phyloP scores from a whole-genome alignment of 1,139 yeast genomes.

The Scheffersomyces segobiensis region DNA sequence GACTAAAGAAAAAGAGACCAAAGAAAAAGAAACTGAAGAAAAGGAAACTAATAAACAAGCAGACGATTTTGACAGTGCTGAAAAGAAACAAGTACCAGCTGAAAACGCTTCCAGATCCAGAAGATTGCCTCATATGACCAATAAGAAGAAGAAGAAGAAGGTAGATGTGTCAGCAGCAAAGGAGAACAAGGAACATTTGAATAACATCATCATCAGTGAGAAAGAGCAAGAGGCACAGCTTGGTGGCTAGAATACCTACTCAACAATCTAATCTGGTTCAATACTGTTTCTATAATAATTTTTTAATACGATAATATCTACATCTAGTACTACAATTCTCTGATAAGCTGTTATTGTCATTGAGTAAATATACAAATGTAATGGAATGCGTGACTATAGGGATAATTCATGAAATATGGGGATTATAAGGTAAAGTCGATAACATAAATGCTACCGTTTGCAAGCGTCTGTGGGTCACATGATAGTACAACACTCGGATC shows the following conservation, averaged over 20 bases:
- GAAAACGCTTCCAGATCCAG: not conserved
- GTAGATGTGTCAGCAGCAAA: slow-evolving; percentile 28
- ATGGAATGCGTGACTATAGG: not conserved
- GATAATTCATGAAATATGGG: not conserved
- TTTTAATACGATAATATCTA: not conserved
- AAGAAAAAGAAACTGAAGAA: slow-evolving; percentile 11
- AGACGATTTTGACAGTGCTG: not conserved
- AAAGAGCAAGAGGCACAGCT: slow-evolving; percentile 32
- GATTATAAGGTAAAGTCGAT: not conserved
- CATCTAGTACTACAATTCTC: not conserved
- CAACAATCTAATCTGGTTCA: not conserved
- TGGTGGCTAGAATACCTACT: slow-evolving; percentile 29
- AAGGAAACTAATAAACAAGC: not conserved
- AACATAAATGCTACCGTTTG: not conserved
- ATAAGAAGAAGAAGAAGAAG: slow-evolving; percentile 48
- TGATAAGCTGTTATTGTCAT: not conserved
- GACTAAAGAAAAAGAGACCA: slow-evolving; percentile 12
- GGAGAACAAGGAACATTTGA: slow-evolving; percentile 41
- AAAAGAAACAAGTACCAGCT: not conserved
- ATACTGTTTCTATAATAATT: not conserved
- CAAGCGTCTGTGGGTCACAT: slow-evolving; percentile 17
- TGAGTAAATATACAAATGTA: not conserved
- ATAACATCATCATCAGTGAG: slow-evolving; percentile 42
- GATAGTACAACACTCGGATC: slow-evolving; percentile 44
- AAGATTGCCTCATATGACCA: not conserved